Evolutionary conservation across 2,329 filamentous ascomycete genomes (phyloP).

Genomic region (Diplodia mutila): DNA sequence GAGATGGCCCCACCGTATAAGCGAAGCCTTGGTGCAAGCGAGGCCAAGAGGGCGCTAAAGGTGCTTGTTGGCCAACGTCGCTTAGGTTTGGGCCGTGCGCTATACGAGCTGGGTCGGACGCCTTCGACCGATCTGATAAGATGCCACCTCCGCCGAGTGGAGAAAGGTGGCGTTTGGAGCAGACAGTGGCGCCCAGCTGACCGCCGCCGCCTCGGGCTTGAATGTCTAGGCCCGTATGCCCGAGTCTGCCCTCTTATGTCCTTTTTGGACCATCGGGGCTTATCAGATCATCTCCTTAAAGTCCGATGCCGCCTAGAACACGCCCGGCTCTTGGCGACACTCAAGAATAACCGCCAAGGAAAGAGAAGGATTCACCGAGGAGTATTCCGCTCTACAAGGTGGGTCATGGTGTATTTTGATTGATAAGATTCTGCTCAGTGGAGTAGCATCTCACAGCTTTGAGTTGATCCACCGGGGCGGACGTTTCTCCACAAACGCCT

Average conservation of each 20-base stretch:
- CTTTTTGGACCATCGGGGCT: too few relatives aligned
- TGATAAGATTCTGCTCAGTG: conserved; percentile 2
- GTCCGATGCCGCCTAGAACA: not conserved
- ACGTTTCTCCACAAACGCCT: conserved; percentile 52
- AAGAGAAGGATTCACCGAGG: too few relatives aligned
- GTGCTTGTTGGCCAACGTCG: not conserved
- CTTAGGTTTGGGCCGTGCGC: too few relatives aligned
- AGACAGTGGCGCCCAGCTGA: not conserved
- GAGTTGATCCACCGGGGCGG: conserved; percentile 48
- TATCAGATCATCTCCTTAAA: not conserved
- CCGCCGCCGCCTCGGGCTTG: not conserved
- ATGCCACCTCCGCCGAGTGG: not conserved
- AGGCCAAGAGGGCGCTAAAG: not conserved
- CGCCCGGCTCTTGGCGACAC: too few relatives aligned
- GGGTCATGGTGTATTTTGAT: not conserved
- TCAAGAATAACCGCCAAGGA: too few relatives aligned
- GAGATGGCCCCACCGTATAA: too few relatives aligned
- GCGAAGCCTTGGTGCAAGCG: not conserved
- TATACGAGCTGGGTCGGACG: too few relatives aligned
- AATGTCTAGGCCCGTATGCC: too few relatives aligned
- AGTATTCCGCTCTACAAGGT: too few relatives aligned
- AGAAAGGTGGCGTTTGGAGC: not conserved
- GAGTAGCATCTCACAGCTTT: too few relatives aligned
- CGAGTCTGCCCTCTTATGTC: too few relatives aligned
- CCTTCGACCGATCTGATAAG: conserved; percentile 8